Percentiles rank a stretch among this genome's conserved stretches.
These are phyloP conservation scores for Mycena galericulata DNA, from an alignment of 768 basidiomycete species.

Conservation along the genomic window DNA sequence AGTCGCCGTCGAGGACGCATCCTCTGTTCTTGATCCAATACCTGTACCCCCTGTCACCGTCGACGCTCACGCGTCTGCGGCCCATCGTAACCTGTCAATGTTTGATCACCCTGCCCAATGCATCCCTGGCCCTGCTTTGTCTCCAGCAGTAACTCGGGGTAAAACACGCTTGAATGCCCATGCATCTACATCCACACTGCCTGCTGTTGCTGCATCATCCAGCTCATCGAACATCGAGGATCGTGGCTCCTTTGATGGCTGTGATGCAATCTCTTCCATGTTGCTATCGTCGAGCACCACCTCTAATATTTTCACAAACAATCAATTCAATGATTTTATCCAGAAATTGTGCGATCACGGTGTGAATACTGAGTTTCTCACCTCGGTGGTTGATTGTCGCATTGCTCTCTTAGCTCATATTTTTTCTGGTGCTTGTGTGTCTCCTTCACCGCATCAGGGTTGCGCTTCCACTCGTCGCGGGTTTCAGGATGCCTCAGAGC, in stretches of 20 bases:
- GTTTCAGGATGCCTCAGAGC: not conserved
- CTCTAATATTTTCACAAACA: not conserved
- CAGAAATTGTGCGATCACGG: not conserved
- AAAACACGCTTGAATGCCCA: too few species aligned
- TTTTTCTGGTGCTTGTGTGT: not conserved
- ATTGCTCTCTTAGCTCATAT: not conserved
- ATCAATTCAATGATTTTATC: not conserved
- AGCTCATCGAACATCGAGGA: not conserved
- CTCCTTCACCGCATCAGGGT: not conserved
- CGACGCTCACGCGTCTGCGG: not conserved
- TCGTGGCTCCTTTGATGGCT: not conserved
- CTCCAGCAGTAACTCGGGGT: too few species aligned
- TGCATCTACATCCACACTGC: not conserved
- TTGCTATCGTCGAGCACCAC: not conserved
- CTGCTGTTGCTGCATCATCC: too few species aligned
- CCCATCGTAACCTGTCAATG: not conserved
- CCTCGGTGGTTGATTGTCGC: not conserved
- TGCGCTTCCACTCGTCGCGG: not conserved
- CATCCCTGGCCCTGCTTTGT: too few species aligned
- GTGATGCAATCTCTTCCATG: not conserved
- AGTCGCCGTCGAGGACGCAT: not conserved
- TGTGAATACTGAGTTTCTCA: not conserved
- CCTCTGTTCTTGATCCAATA: too few species aligned
- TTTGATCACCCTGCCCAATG: too few species aligned
- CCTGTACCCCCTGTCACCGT: not conserved